These are phyloP conservation scores for Fusarium sarcochroum DNA, from an alignment of 2,329 filamentous ascomycete genomes.

Conservation along the genomic window DNA sequence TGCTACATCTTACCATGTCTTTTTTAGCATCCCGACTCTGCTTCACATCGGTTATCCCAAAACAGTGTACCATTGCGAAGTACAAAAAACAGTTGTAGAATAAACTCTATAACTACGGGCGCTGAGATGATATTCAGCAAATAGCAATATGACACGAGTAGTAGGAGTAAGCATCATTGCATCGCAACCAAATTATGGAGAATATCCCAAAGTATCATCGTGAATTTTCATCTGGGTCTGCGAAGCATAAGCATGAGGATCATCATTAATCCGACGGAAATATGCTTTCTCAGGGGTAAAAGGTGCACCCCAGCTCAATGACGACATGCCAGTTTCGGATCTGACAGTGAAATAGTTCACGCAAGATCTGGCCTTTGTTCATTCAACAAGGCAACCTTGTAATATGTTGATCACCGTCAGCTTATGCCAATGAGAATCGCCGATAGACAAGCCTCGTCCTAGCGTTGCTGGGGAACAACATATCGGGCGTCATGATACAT, in stretches of 20 bases:
- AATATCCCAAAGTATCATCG: too few species aligned
- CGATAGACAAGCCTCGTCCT: background rate
- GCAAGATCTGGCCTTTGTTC: background rate
- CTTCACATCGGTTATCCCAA: too few species aligned
- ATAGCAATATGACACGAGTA: too few species aligned
- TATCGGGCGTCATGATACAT: background rate
- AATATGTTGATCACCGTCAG: background rate
- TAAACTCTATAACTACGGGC: too few species aligned
- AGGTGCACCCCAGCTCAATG: constrained; percentile 1
- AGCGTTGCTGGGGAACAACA: background rate
- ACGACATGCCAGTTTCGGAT: background rate
- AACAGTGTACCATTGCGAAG: too few species aligned
- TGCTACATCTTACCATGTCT: too few species aligned
- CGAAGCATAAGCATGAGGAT: background rate
- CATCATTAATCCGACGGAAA: background rate
- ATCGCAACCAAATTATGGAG: too few species aligned
- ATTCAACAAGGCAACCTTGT: background rate
- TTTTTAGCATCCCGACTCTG: too few species aligned
- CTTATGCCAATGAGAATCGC: background rate
- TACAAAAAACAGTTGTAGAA: too few species aligned
- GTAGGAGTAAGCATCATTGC: too few species aligned
- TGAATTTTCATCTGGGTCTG: background rate
- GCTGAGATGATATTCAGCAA: too few species aligned
- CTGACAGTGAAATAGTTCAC: background rate
- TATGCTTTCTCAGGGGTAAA: constrained; percentile 4